A percentile compares a stretch with the other conserved stretches of the same genome.
Conservation (phyloP, 163 green algal genomes). For the Chlorella variabilis region DNA sequence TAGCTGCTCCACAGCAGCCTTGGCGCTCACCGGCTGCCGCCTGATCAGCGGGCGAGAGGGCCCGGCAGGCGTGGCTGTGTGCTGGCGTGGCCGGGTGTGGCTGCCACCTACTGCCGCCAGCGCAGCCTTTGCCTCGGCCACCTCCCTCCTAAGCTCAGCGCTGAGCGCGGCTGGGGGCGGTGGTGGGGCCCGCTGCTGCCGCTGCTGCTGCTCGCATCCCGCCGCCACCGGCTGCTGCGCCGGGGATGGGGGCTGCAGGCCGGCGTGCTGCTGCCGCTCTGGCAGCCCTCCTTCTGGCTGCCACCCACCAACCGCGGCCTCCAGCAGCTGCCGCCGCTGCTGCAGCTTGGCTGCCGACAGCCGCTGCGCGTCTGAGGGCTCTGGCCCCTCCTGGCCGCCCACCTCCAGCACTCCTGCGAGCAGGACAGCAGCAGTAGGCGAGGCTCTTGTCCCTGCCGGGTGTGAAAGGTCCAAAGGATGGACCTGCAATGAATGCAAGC, state of each 20-base stretch:
- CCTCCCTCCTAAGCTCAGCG: not conserved
- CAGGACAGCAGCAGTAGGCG: not conserved
- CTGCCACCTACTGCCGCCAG: slow-evolving; percentile 12
- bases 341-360: slow-evolving; percentile 2
- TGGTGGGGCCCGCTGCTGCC: not conserved
- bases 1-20: slow-evolving; percentile 24
- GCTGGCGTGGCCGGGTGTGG: too few relatives aligned
- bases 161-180: not conserved
- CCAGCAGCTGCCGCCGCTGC: slow-evolving; percentile 8
- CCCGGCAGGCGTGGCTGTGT: not conserved
- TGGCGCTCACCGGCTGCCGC: not conserved
- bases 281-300: not conserved
- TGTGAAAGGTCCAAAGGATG: too few relatives aligned
- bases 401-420: not conserved
- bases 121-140: not conserved
- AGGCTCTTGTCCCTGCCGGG: slow-evolving; percentile 8
- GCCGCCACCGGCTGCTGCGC: not conserved
- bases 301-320: not conserved
- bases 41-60: not conserved
- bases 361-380: not conserved
- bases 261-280: not conserved
- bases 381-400: too few relatives aligned
- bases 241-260: not conserved
- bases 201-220: slow-evolving; percentile 9
- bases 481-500: too few relatives aligned